Base-by-base conservation (phyloP, 371 early-diverging fungal species). In the Mucor racemosus region DNA sequence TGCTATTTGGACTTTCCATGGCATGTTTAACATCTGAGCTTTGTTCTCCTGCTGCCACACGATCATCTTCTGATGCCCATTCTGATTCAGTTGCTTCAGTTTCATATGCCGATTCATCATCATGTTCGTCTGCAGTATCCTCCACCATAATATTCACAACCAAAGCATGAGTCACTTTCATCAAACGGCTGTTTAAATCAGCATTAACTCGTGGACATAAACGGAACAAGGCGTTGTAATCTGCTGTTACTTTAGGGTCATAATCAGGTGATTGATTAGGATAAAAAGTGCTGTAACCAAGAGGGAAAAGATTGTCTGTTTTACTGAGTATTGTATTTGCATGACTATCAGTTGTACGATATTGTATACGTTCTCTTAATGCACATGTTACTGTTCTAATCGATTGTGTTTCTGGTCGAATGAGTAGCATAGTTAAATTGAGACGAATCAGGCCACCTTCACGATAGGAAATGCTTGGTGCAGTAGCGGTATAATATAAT, bases 361-460 rank as follows among this genome's bases (percentile, higher is more conserved):
- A 82, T 8, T 78, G 76, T n/a, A 80, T 65, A 35, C 68, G 69
- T 65, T 82, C 82, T 31, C 76, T 71, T 7, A 82, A 54, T 4
- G 77, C 82, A 71, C 77, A 79, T n/a, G 82, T 76, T 14, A 82
- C 78, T 8, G 78, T 73, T 58, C 71, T 64, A 9, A 82, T 63
- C 1, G 71, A 62, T 19, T 76, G 75, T 0, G 71, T 64, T 17
- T 78, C 74, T 17, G 82, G 82, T 10, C 64, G 62, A 4, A 68
- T 60, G 3, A 82, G 59, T 31, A 74, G 62, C 68, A 82, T 73
- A 21, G 66, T 67, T 9, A 82, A 46, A 40, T 78, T 75, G 40
- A 82, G 64, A 33, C 75, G 73, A 11, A 82, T 71, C 17, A 82
- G 63, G 19, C 82, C 82, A 11, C 82, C 82, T 72, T 82, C 82